phyloP scores from a whole-genome alignment of 2,329 filamentous ascomycete species.

The Didymella keratinophila region DNA sequence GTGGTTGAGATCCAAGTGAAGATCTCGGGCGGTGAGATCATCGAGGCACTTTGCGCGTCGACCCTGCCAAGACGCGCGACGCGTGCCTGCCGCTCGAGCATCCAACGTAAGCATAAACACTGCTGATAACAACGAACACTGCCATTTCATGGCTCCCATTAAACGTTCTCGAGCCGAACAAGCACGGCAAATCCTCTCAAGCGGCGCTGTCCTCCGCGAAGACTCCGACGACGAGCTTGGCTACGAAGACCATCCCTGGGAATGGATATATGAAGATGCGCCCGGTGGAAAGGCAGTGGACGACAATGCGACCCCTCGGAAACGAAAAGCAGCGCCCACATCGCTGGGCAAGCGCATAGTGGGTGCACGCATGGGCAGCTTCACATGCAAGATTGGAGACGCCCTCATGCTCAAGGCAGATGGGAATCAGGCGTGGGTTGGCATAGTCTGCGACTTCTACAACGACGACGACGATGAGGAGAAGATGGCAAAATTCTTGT shows the following conservation, averaged over 20 bases:
- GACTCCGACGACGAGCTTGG: conserved; percentile 88
- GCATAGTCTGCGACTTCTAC: conserved; percentile 82
- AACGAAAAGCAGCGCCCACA: conserved; percentile 39
- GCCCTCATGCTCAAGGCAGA: conserved; percentile 87
- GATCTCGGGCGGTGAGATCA: conserved; percentile 27
- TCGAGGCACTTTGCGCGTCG: conserved; percentile 28
- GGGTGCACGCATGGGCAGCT: conserved; percentile 82
- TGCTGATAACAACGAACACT: conserved; percentile 20
- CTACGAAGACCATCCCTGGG: conserved; percentile 59
- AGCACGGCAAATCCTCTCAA: conserved; percentile 61
- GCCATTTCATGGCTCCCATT: conserved; percentile 50
- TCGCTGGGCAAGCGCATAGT: conserved; percentile 64
- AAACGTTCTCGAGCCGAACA: conserved; percentile 54
- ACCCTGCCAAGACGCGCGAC: conserved; percentile 43
- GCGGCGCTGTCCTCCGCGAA: conserved; percentile 71
- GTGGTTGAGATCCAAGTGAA: background rate
- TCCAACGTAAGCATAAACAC: conserved; percentile 39
- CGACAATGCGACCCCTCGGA: conserved; percentile 42
- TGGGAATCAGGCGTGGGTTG: conserved; percentile 91
- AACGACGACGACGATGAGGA: conserved; percentile 65
- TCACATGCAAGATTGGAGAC: conserved; percentile 83
- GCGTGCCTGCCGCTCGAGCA: conserved; percentile 32
- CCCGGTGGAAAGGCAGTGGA: conserved; percentile 27
- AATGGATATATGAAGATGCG: conserved; percentile 63
- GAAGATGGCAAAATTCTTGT: conserved; percentile 89